These are phyloP conservation scores for Effrenium voratum DNA, from an alignment of 73 alveolate genomes.

Conservation along the genomic window DNA sequence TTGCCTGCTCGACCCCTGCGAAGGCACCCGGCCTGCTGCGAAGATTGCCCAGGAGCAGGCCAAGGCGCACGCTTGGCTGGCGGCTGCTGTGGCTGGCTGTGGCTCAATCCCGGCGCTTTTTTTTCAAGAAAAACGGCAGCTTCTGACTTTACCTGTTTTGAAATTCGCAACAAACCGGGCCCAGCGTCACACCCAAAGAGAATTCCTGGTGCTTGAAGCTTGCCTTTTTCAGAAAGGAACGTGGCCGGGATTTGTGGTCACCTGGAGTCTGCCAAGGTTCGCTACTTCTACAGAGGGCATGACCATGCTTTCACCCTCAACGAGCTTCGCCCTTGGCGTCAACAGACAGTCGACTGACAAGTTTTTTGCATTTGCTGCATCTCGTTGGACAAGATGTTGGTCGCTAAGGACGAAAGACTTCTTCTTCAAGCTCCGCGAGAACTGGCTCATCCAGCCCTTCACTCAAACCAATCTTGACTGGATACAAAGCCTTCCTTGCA, in stretches of 20 bases:
- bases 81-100: neutral
- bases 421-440: conserved; percentile 94
- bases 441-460: conserved; percentile 86
- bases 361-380: neutral
- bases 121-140: too few relatives aligned
- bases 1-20: too few relatives aligned
- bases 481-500: too few relatives aligned
- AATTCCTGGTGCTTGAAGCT: too few relatives aligned
- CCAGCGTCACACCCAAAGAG: too few relatives aligned
- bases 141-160: too few relatives aligned
- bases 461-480: neutral
- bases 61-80: conserved; percentile 41
- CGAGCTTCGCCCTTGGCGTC: neutral
- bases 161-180: too few relatives aligned
- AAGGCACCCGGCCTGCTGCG: conserved; percentile 92
- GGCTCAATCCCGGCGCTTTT: too few relatives aligned
- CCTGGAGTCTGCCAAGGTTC: conserved; percentile 59
- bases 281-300: conserved; percentile 78
- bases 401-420: conserved; percentile 33
- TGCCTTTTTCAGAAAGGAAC: too few relatives aligned
- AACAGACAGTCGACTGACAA: neutral
- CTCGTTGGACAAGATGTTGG: too few relatives aligned
- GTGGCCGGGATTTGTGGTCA: too few relatives aligned
- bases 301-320: conserved; percentile 94
- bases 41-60: conserved; percentile 94